Evolutionary conservation across 176 grass and related monocot species (phyloP).

Genomic region (Cenchrus fungigraminus): DNA sequence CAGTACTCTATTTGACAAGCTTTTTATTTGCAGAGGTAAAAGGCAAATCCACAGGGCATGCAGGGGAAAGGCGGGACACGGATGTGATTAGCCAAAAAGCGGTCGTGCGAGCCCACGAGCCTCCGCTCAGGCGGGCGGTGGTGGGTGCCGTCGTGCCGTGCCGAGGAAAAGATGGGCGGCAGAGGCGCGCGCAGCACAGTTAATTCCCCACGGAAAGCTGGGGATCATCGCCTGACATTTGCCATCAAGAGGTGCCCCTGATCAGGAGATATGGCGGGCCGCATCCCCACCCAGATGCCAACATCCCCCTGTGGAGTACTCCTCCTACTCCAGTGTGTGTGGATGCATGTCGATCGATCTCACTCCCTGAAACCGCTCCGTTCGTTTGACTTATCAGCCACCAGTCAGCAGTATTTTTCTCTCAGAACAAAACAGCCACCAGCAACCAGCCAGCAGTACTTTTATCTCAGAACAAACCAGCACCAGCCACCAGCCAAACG

Average conservation of each 20-base stretch:
- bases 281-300: too few species aligned
- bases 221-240: conserved; percentile 51
- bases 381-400: too few species aligned
- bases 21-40: not conserved
- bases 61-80: conserved; percentile 27
- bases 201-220: conserved; percentile 53
- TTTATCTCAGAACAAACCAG: too few species aligned
- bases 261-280: conserved; percentile 39
- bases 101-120: not conserved
- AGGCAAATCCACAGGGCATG: not conserved
- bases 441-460: too few species aligned
- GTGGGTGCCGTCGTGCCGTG: conserved; percentile 10
- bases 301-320: not conserved
- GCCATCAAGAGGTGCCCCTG: conserved; percentile 49
- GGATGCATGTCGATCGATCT: not conserved
- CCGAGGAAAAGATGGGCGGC: conserved; percentile 20
- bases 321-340: too few species aligned
- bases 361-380: not conserved
- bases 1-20: not conserved
- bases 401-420: too few species aligned
- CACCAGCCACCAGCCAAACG: too few species aligned
- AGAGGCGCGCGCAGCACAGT: not conserved
- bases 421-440: too few species aligned
- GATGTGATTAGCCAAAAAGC: conserved; percentile 3
- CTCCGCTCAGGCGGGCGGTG: not conserved